Evolutionary conservation across 2,329 filamentous ascomycete species (phyloP).

Genomic region (Knufia fluminis): DNA sequence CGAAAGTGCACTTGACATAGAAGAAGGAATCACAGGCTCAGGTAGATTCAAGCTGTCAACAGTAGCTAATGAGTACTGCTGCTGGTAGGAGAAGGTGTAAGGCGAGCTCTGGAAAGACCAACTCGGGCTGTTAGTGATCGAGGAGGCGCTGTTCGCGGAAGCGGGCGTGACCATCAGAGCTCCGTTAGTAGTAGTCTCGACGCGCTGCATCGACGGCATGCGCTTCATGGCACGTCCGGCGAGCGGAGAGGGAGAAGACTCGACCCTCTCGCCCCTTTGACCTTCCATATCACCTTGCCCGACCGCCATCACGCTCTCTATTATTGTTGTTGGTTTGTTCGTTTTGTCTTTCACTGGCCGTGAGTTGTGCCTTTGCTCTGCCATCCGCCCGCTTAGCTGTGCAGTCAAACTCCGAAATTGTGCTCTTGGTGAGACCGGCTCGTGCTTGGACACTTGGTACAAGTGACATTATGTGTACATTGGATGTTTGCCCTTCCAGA

Average conservation of each 20-base stretch:
- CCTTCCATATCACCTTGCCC: background rate
- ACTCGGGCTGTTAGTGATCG: conserved; percentile 20
- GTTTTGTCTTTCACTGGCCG: background rate
- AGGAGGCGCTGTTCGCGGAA: conserved; percentile 9
- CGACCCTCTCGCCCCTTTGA: background rate
- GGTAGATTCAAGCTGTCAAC: conserved; percentile 59
- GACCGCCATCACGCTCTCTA: background rate
- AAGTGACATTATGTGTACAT: conserved; percentile 1
- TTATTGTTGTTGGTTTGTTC: background rate
- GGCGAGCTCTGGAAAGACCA: conserved; percentile 22
- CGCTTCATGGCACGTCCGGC: background rate
- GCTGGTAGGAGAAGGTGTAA: conserved; percentile 12
- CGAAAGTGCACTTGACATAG: conserved; percentile 11
- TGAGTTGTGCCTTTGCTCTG: background rate
- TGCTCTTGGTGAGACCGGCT: conserved; percentile 5
- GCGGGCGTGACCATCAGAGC: conserved; percentile 2
- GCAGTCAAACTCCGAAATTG: background rate
- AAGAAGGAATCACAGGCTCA: conserved; percentile 53
- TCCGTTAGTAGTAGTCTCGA: conserved; percentile 14
- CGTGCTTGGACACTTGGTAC: background rate
- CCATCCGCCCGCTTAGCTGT: background rate
- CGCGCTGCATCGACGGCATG: conserved; percentile 18
- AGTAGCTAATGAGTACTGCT: conserved; percentile 30
- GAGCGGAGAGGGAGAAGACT: background rate
- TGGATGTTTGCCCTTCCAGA: background rate